Base-by-base conservation (phyloP, 2,329 filamentous ascomycete genomes). In the Beauveria scarabaeidicola region DNA sequence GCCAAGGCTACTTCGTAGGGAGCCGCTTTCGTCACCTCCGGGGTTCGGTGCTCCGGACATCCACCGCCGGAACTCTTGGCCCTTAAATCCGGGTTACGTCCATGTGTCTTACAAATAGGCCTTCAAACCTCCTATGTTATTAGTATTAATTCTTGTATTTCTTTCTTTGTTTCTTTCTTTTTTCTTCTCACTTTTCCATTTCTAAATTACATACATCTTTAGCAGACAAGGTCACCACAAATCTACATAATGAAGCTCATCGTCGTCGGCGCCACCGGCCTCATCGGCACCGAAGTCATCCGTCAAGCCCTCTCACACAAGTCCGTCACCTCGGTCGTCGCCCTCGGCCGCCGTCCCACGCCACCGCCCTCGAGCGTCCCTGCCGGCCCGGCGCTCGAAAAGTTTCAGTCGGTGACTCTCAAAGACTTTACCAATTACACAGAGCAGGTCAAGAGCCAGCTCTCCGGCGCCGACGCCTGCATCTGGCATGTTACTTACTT, bases 241-340 rank as follows among this genome's bases (percentile, higher is more conserved):
- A 6, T 17, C 9, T 3, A 10, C 23, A 79, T 64, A 48, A 78
- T 78, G 76, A 79, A 77, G 61, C 65, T 78, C 44, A 70, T 78
- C 25, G 65, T 78, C 17, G 67, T 71, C 11, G 77, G 77, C 2
- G 72, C 74, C 4, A 76, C 72, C 0, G 77, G 77, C 57, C 75
- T 72, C 44, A 68, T 79, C 2, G 77, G 68, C 41, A 70, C 64
- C 40, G 77, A 79, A 57, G 61, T 80, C 27, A 63, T 80, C 50
- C 75, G 75, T 13, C 76, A 78, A 56, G 73, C 73, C 23, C 66
- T 79, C 6, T 64, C 62, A 4, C 66, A 66, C 32, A 69, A 70
- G 0, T 62, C 67, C 6, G 68, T 80, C 57, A 74, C 72, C 0
- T 71, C 73, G 9, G 64, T 80, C 23, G 64, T 80, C 11, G 76